Evolutionary conservation across 2,329 filamentous ascomycete species (phyloP), one percentile per base, ranked within the genome.

Genomic region (Rutstroemia sp.): DNA sequence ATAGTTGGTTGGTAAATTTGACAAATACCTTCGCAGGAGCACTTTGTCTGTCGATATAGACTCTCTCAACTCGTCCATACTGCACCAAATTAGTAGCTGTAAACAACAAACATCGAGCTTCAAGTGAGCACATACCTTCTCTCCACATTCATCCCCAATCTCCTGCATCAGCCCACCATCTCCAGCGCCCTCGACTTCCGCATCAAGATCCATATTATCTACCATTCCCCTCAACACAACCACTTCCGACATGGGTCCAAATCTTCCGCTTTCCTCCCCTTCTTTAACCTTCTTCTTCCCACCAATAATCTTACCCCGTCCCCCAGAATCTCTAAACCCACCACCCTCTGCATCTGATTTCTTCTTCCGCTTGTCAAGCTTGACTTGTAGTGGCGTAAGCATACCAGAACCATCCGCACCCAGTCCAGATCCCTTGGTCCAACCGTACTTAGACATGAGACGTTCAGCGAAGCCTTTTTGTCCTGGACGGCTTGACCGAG

Each of bases 391-490:
- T 4, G 92, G 89, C 21, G 91, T 89, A 54, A 89, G 79, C 65
- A 99, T 96, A 59, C 94, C 94, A 23, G 84, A 83, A 34, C 83
- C 84, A 60, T 86, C 81, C 16, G 89, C 91, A 63, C 94, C 94
- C 4, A 99, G 82, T 19, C 94, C 94, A 60, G 86, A 81, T 23
- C 94, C 94, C 67, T 92, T 87, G 38, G 84, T 86, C 89, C 92
- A 97, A 55, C 94, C 94, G 73, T 96, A 94, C 70, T 96, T 97
- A 59, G 83, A 81, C 83, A 99, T 90, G 56, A 97, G 81, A 36
- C 91, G 87, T 63, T 91, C 83, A 0, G 90, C 94, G 70, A 96
- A 96, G 51, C 86, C 88, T 61, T 84, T 81, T 70, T 95, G 88
- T 16, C 90, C 89, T 0, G 91, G 90, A 2, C 85, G 83, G 56